Evolutionary conservation across 129 eudicot genomes (phyloP).

Genomic region (Centrapalus pauciflorus): DNA sequence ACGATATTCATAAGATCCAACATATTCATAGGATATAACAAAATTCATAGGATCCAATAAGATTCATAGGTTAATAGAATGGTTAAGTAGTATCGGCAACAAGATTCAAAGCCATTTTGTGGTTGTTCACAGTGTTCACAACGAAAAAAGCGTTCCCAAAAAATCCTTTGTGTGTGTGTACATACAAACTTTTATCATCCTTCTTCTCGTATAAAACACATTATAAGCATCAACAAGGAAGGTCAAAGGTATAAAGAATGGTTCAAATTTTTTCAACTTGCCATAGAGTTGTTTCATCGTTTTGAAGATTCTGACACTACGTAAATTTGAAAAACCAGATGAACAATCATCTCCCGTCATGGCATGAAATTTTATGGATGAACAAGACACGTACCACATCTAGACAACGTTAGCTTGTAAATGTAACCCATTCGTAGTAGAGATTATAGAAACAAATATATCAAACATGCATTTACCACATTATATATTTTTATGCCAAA

Average conservation of each 20-base stretch:
- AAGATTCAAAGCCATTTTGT: too few relatives aligned
- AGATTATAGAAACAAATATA: not conserved
- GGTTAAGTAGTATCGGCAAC: too few relatives aligned
- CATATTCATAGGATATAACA: too few relatives aligned
- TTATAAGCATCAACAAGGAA: not conserved
- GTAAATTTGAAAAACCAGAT: not conserved
- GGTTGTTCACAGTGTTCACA: too few relatives aligned
- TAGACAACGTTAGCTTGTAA: not conserved
- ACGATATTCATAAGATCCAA: too few relatives aligned
- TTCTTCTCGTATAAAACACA: not conserved
- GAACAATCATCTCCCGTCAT: not conserved
- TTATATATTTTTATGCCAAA: constrained; percentile 9
- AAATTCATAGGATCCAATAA: too few relatives aligned
- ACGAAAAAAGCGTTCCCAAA: too few relatives aligned
- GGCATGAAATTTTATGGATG: not conserved
- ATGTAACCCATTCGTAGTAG: not conserved
- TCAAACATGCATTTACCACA: not conserved
- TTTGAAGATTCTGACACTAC: not conserved
- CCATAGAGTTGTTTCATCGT: not conserved
- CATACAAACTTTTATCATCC: not conserved
- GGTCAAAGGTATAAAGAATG: not conserved
- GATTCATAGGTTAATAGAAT: too few relatives aligned
- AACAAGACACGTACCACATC: not conserved
- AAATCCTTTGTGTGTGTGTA: too few relatives aligned
- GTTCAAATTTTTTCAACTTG: not conserved